Base-by-base conservation (phyloP, 2,329 filamentous ascomycete genomes). In the Hysterium pulicare region DNA sequence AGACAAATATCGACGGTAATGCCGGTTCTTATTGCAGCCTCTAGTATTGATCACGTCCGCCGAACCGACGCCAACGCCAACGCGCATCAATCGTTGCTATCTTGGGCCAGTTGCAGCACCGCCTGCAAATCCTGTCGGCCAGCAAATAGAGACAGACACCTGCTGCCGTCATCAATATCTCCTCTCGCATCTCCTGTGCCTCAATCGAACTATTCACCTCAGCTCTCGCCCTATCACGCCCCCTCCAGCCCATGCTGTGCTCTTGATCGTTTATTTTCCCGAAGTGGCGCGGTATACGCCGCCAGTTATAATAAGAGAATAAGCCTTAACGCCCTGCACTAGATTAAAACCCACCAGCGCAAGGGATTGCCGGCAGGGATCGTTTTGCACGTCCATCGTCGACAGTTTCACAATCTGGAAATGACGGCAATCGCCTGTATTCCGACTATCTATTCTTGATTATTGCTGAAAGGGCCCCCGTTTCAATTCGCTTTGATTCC, bases 351-450 rank as follows among this genome's bases (percentile, higher is more conserved):
- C 45, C 37, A 34, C 31, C 33, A 44, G 31, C 22, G 42, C 47
- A 50, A 50, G 44, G 47, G 42, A 47, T 50, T 34, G 34, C 11
- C 39, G 15, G 28, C 47, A 45, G 41, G 45, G 45, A 35, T 47
- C 30, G 16, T 20, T 23, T 41, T 40, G 32, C 33, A 35, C 42
- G 43, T n/a, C n/a, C n/a, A n/a, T n/a, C 36, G 33, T 47, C 37
- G 44, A 33, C 28, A 45, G 47, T 50, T 50, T 50, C 47, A 50
- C 45, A 50, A 50, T 47, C 35, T 45, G 32, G 33, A 41, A 42
- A 40, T 46, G 19, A 21, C 46, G 32, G 45, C 44, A 31, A 38
- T 39, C 22, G 36, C 13, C 16, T 33, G 20, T 22, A 33, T 42
- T 30, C 35, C 46, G 38, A 38, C 13, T 43, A 44, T 46, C 38